These are phyloP conservation scores for Akebia trifoliata DNA, from an alignment of 164 flowering plant genomes.

Conservation along the genomic window DNA sequence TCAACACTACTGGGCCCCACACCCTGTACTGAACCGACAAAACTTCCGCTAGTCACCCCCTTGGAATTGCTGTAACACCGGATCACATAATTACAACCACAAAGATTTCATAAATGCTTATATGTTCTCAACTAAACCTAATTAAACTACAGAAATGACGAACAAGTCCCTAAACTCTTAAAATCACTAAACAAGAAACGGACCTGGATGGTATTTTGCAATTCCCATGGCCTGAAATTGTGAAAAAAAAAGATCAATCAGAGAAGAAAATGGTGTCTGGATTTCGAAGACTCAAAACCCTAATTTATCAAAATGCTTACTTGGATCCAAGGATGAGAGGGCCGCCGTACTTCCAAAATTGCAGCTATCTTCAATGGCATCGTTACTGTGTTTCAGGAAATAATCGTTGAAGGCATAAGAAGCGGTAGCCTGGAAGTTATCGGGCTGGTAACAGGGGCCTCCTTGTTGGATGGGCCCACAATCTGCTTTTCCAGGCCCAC, in stretches of 20 bases:
- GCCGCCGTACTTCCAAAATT: constrained; percentile 56
- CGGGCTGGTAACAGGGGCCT: constrained; percentile 56
- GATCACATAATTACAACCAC: background rate
- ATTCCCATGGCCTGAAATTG: constrained; percentile 53
- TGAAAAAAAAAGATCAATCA: background rate
- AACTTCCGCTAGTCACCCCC: constrained; percentile 31
- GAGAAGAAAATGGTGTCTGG: background rate
- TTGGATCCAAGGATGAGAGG: constrained; percentile 66
- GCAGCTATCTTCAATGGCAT: constrained; percentile 60
- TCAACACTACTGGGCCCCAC: constrained; percentile 16
- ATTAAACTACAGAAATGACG: background rate
- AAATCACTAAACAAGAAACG: background rate
- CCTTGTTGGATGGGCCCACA: constrained; percentile 62
- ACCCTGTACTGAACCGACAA: constrained; percentile 18
- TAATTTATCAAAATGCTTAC: constrained; percentile 26
- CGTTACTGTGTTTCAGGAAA: constrained; percentile 39
- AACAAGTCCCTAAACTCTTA: background rate
- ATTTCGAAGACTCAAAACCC: background rate
- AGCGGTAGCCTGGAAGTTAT: constrained; percentile 49
- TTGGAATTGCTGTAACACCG: constrained; percentile 25
- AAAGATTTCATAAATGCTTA: too few relatives aligned
- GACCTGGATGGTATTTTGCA: constrained; percentile 78
- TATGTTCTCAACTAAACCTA: background rate
- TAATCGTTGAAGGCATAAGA: constrained; percentile 83
- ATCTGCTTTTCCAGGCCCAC: constrained; percentile 69